Evolutionary conservation across 2,329 filamentous ascomycete species (phyloP), one percentile per base, ranked within the genome.

Genomic region (Talaromyces sp.): DNA sequence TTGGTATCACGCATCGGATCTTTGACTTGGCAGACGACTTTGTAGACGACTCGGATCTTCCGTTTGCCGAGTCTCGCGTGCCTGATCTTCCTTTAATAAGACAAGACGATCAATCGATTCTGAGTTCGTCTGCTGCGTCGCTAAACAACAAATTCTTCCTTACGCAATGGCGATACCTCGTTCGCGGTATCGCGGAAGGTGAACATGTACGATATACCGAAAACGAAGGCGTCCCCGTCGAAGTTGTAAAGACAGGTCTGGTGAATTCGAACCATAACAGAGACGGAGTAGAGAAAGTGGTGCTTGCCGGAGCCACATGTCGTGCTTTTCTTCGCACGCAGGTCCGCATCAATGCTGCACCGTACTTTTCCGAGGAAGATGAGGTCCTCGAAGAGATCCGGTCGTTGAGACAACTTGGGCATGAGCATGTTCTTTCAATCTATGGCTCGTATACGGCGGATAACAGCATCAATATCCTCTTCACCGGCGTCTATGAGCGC

Each of bases 1-100:
- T 84, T 57, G 82, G 81, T 9, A 79, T 84, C n/a, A 80, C 83
- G n/a, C 82, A 84, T 62, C 80, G 82, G 60, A 85, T 86, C 45
- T 86, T 86, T 62, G 76, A 80, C 2, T 76, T 84, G 15, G 81
- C 86, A 39, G 83, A 86, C 63, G 79, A 81, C 58, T 83, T 81
- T 3, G 83, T 81, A 73, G 82, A 85, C 61, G 84, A 86, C 61
- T 79, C 81, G 46, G 84, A 86, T 66, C 70, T 86, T 17, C 84
- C 84, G 1, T 73, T 86, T 43, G 73, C 79, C 6, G 74, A 80
- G 52, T 77, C 83, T 45, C 79, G 79, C 35, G 77, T 85, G n/a
- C 73, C 77, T 59, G 75, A 78, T 40, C 76, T 86, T 15, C 75
- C 77, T 22, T 76, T 86, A 5, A 78, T 81, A 0, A 75, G 79